These are phyloP conservation scores for Acmispon strigosus DNA, from an alignment of 306 rosid genomes.

Conservation along the genomic window DNA sequence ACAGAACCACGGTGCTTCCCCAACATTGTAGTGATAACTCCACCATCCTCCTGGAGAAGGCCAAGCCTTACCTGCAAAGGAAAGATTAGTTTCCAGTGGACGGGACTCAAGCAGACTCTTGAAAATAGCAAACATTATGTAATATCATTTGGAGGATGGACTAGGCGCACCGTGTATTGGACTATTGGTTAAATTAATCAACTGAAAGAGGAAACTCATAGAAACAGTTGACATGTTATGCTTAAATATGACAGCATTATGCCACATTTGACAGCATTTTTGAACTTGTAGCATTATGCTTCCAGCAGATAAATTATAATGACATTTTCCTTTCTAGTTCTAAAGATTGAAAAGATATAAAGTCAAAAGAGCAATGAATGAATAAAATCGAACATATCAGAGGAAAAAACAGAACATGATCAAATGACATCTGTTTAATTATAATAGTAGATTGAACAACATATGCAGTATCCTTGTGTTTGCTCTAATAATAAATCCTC, in stretches of 20 bases:
- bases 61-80: conserved; percentile 52
- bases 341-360: neutral
- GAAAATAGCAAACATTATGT: neutral
- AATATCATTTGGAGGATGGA: neutral
- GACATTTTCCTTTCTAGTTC: neutral
- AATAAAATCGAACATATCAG: neutral
- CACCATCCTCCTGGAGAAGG: conserved; percentile 37
- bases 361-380: neutral
- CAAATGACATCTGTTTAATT: neutral
- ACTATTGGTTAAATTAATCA: too few relatives aligned
- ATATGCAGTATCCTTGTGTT: neutral
- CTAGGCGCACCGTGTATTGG: neutral
- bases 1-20: conserved; percentile 46
- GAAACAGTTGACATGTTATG: neutral
- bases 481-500: neutral
- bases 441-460: neutral
- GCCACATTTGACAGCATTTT: neutral
- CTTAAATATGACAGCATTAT: neutral
- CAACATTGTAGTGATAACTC: conserved; percentile 37
- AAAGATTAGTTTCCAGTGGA: neutral
- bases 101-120: conserved; percentile 4
- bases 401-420: neutral
- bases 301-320: neutral
- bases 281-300: neutral
- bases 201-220: too few relatives aligned